These are phyloP conservation scores for Cornus florida DNA, from an alignment of 148 eudicot genomes.

Conservation along the genomic window DNA sequence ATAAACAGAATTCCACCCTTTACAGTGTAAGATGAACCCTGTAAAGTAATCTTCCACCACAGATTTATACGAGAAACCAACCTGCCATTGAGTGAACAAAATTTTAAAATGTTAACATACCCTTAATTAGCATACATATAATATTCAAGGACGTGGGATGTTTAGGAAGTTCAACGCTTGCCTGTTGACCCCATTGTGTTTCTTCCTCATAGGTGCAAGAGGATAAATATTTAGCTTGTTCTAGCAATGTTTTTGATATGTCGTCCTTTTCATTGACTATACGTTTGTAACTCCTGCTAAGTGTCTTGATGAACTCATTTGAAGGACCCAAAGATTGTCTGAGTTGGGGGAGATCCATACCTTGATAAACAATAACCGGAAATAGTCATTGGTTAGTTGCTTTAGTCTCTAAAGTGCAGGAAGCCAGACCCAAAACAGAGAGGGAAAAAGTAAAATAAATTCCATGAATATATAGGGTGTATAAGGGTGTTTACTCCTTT, in stretches of 20 bases:
- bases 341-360: constrained; percentile 21
- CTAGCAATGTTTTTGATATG: background rate
- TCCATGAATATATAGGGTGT: no score
- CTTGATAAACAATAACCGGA: constrained; percentile 5
- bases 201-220: constrained; percentile 52
- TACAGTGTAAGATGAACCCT: constrained; percentile 31
- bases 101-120: background rate
- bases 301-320: constrained; percentile 43
- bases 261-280: background rate
- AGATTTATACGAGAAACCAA: constrained; percentile 50
- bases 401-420: no score
- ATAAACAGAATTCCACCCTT: constrained; percentile 65
- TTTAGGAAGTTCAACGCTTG: constrained; percentile 16
- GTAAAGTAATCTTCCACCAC: constrained; percentile 62
- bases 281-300: constrained; percentile 9
- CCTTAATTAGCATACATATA: background rate
- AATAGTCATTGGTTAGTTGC: no score
- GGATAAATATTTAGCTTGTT: constrained; percentile 45
- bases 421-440: no score
- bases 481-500: no score
- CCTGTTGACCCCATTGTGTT: constrained; percentile 75
- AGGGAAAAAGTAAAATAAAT: no score
- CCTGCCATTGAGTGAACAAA: constrained; percentile 29
- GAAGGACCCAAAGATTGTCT: constrained; percentile 44
- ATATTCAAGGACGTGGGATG: background rate